Conservation (phyloP, 2,329 filamentous ascomycete genomes). For the Venturiaceae sp. region DNA sequence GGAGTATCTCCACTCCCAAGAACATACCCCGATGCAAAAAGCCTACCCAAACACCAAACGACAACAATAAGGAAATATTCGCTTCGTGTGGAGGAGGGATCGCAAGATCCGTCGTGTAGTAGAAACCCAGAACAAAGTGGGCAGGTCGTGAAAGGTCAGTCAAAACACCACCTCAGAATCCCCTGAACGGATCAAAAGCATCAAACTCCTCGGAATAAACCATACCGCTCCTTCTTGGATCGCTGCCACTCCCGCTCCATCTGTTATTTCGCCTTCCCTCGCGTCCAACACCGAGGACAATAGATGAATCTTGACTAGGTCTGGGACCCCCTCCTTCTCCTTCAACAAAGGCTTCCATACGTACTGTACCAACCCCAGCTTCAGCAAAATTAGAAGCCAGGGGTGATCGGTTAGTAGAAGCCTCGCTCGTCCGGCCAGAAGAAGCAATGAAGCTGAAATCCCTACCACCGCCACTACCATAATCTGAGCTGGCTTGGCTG, state of each 20-base stretch:
- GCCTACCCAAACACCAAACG: too few species aligned
- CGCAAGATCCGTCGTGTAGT: not conserved
- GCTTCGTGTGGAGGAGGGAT: not conserved
- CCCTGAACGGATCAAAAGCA: constrained; percentile 30
- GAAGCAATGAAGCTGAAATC: constrained; percentile 18
- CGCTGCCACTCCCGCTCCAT: constrained; percentile 17
- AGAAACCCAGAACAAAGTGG: not conserved
- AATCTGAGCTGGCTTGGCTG: constrained; percentile 16
- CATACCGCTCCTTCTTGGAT: constrained; percentile 9
- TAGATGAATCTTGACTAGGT: not conserved
- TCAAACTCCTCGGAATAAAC: constrained; percentile 21
- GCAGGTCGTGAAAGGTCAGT: not conserved
- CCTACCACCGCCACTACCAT: constrained; percentile 12
- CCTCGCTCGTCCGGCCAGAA: constrained; percentile 35
- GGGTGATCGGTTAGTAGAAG: constrained; percentile 35
- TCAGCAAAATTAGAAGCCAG: constrained; percentile 61
- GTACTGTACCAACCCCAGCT: constrained; percentile 69
- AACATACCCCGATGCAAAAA: too few species aligned
- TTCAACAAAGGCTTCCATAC: constrained; percentile 95
- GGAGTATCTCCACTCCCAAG: too few species aligned
- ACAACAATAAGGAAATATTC: not conserved
- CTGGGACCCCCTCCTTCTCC: constrained; percentile 12
- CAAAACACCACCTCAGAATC: constrained; percentile 15
- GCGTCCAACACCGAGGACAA: not conserved
- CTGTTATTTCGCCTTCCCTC: constrained; percentile 6